Evolutionary conservation across 2,329 filamentous ascomycete genomes (phyloP), one percentile per base, ranked within the genome.

Genomic region (Didymella keratinophila): DNA sequence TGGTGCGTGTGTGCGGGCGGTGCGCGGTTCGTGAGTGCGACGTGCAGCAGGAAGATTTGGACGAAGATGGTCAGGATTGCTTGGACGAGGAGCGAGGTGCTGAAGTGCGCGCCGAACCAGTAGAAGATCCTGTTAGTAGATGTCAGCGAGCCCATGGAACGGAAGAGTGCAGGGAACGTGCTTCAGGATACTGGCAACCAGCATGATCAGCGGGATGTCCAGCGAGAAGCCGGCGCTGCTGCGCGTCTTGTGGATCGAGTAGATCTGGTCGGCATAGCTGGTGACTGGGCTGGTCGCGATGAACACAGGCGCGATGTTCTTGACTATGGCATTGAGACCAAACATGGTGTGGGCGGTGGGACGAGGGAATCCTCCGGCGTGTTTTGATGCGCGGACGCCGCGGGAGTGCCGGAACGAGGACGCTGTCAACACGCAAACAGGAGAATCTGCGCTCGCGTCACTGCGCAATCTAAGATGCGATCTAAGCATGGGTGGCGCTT

Each of bases 161-260:
- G 3, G 7, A 20, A 8, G 25, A 25, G 1, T 4, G 10, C 4
- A 11, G 14, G 4, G 9, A 12, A 12, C 16, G 66, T 72, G 86
- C 84, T 89, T 89, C 18, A 88, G 72, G 57, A 88, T 86, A 36
- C 85, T 87, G 32, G 86, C 83, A 56, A 87, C 79, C 18, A 89
- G 83, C 86, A 89, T 89, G 64, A 89, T 89, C 67, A 89, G 75
- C 16, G 86, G 86, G 36, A 89, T 88, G 69, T 89, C 87, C 65
- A 89, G 78, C 16, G 86, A 88, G 76, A 89, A 89, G 30, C 87
- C 87, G 32, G 83, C 83, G 4, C 86, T 88, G 56, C 80, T 85
- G 66, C 84, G 82, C 57, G 77, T 82, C 64, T 82, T 82, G 76
- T 88, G 83, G 69, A 89, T 89, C 65, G 83, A 85, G 72, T 86